Percentiles rank a stretch among this genome's conserved stretches.
Evolutionary conservation across 2,329 filamentous ascomycete species (phyloP).

Genomic region (Alternaria sp.): DNA sequence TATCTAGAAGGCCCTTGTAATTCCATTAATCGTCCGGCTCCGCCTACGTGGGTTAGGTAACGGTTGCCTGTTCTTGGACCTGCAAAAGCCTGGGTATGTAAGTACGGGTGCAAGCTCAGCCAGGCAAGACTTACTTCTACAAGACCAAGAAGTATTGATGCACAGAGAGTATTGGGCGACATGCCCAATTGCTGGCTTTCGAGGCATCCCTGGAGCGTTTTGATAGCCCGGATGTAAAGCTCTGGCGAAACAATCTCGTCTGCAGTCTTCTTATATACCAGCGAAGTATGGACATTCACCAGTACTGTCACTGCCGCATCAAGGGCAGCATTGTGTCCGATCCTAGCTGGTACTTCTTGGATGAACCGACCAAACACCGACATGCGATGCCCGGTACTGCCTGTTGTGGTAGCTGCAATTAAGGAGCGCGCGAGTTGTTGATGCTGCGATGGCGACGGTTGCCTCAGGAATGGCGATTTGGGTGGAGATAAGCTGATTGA

Average conservation of each 20-base stretch:
- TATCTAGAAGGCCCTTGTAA: conserved; percentile 37
- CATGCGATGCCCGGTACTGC: conserved; percentile 38
- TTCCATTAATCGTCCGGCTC: conserved; percentile 42
- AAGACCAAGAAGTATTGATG: conserved; percentile 39
- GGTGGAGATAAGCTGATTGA: conserved; percentile 20
- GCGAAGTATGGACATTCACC: conserved; percentile 34
- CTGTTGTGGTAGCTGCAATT: conserved; percentile 31
- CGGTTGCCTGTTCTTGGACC: conserved; percentile 39
- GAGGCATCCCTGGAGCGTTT: conserved; percentile 34
- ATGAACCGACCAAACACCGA: conserved; percentile 43
- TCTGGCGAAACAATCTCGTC: conserved; percentile 34
- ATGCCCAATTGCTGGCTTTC: conserved; percentile 37
- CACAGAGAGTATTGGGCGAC: conserved; percentile 44
- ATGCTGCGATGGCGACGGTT: conserved; percentile 35
- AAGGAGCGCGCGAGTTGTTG: conserved; percentile 37
- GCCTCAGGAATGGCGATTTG: conserved; percentile 21
- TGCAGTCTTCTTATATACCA: conserved; percentile 30
- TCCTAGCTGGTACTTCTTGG: conserved; percentile 34
- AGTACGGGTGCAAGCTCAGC: neutral
- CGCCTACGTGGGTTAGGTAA: conserved; percentile 43
- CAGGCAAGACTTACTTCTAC: conserved; percentile 32
- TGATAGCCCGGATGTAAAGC: conserved; percentile 41
- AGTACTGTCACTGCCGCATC: conserved; percentile 42
- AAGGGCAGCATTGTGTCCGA: conserved; percentile 41
- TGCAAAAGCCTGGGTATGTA: conserved; percentile 31